Percentiles rank a stretch among this genome's conserved stretches.
phyloP scores from a whole-genome alignment of 352 stramenopile genomes.

The Pythium chondricola region DNA sequence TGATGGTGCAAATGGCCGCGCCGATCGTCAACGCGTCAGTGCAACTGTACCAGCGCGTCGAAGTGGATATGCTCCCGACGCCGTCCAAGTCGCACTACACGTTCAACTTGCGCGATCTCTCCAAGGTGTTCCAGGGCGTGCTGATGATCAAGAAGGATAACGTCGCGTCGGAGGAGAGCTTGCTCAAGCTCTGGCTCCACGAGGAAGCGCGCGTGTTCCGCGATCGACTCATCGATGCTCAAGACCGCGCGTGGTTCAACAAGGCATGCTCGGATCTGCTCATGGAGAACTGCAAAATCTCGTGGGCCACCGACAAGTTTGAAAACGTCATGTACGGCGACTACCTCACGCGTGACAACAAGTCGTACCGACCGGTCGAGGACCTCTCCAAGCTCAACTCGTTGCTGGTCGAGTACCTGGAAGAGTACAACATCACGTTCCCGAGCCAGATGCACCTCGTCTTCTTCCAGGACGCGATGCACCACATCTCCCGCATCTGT shows the following conservation, averaged over 20 bases:
- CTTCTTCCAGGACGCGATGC: conserved; percentile 93
- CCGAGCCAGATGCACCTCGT: conserved; percentile 92
- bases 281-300: conserved; percentile 52
- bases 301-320: conserved; percentile 58
- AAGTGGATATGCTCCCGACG: conserved; percentile 87
- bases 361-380: conserved; percentile 63
- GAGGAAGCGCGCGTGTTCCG: conserved; percentile 90
- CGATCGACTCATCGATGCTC: conserved; percentile 84
- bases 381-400: conserved; percentile 62
- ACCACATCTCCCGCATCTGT: conserved; percentile 91
- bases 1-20: conserved; percentile 58
- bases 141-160: conserved; percentile 89
- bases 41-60: conserved; percentile 82
- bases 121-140: conserved; percentile 91
- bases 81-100: conserved; percentile 92
- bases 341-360: conserved; percentile 80
- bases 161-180: conserved; percentile 50
- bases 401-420: conserved; percentile 86
- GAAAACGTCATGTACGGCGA: conserved; percentile 88
- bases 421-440: conserved; percentile 95
- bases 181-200: conserved; percentile 89
- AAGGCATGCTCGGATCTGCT: conserved; percentile 62
- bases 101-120: conserved; percentile 92
- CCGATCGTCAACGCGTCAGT: conserved; percentile 87
- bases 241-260: conserved; percentile 89